Base-by-base conservation (phyloP, 2,329 filamentous ascomycete species). In the Botryotinia convoluta region DNA sequence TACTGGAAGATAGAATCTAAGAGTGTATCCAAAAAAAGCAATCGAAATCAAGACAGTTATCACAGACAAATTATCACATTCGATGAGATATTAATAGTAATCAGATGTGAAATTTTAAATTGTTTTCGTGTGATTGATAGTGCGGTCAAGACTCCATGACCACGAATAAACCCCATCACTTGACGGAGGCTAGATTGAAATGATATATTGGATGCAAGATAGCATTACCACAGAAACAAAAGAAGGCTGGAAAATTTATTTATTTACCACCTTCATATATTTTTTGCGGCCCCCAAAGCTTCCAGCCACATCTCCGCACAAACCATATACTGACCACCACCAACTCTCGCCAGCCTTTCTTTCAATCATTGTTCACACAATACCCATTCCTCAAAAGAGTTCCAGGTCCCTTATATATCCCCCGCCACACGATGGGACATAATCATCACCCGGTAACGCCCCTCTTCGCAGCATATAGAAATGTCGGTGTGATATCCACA, bases 401-500 rank as follows among this genome's bases (percentile, higher is more conserved):
- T 65, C 42, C 42, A 65, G 62, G 7, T 32, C 32, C 44, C 20
- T n/a, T 32, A n/a, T 42, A 65, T 35, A 65, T 65, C 42, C 29
- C 62, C 62, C 62, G 29, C 42, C 62, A 48, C 42, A 35, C 29
- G 32, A 65, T 39, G 51, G n/a, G 26, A 54, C n/a, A 62, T 12
- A 35, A 65, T 42, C 35, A 57, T 35, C 45, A 54, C 45, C 64
- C 16, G 9, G 64, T 51, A 42, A 68, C 45, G 64, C 45, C 64
- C 64, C 64, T 67, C 64, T 54, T 54, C 48, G 5, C 26, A 67
- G 64, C 45, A 37, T 18, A 20, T 42, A 14, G 26, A 57, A 68
- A 68, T 68, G 64, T 68, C 48, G 64, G 64, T 68, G 64, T 68
- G 65, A 54, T 68, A 57, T 57, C 65, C 65, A 68, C 64, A 54